phyloP scores from a whole-genome alignment of 2,329 filamentous ascomycete species.

The Fusarium sp. region DNA sequence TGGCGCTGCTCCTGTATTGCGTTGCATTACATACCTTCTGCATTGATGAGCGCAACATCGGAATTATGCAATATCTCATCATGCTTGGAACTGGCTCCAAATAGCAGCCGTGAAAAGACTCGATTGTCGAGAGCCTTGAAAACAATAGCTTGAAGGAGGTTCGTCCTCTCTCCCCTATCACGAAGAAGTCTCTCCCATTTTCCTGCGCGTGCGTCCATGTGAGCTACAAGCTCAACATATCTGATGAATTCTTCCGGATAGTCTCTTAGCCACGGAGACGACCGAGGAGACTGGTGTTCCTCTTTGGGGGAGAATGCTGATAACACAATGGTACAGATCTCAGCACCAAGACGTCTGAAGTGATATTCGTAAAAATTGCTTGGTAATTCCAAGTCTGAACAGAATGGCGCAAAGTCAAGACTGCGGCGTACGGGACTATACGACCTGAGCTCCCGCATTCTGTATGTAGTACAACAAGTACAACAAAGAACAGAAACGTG shows the following conservation, averaged over 20 bases:
- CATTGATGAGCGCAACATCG: conserved; percentile 38
- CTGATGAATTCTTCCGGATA: conserved; percentile 38
- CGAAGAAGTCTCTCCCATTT: conserved; percentile 45
- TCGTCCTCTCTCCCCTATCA: conserved; percentile 33
- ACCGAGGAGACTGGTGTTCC: neutral
- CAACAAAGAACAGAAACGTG: neutral
- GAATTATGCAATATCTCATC: conserved; percentile 29
- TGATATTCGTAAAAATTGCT: conserved; percentile 38
- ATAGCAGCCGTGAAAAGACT: conserved; percentile 45
- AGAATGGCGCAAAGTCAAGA: conserved; percentile 23
- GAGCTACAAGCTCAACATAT: conserved; percentile 42
- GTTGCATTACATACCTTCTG: conserved; percentile 41
- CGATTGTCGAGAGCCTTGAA: conserved; percentile 42
- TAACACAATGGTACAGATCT: conserved; percentile 37
- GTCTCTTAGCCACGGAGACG: conserved; percentile 40
- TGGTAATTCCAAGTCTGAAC: conserved; percentile 27
- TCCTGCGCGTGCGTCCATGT: conserved; percentile 36
- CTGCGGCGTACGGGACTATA: conserved; percentile 28
- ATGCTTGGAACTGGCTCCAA: conserved; percentile 45
- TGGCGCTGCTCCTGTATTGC: neutral
- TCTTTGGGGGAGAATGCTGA: conserved; percentile 30
- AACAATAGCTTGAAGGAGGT: conserved; percentile 44
- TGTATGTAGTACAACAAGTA: conserved; percentile 2
- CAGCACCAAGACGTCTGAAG: conserved; percentile 34
- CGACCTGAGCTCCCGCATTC: conserved; percentile 27